These are phyloP conservation scores for Odonthalia washingtoniensis DNA, from an alignment of 31 red algal genomes.

Conservation along the genomic window DNA sequence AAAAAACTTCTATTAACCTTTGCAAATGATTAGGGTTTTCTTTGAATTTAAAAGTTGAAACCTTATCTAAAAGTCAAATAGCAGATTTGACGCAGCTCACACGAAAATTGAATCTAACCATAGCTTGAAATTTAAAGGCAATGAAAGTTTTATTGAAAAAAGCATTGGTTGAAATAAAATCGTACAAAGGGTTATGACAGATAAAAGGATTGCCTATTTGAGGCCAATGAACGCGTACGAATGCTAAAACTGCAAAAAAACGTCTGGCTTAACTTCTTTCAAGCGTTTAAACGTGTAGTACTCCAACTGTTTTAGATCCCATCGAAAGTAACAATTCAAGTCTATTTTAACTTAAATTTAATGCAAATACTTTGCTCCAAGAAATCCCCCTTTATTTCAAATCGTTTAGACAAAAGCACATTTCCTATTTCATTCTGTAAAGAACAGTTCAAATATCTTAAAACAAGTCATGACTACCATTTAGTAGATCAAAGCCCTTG, in stretches of 20 bases:
- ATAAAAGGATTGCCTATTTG: slow-evolving; percentile 16
- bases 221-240: slow-evolving; percentile 24
- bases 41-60: slow-evolving; percentile 26
- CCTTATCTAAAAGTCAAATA: slow-evolving; percentile 20
- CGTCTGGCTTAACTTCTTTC: no score
- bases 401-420: no score
- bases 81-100: not conserved
- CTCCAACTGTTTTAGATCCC: no score
- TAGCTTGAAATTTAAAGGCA: slow-evolving; percentile 13
- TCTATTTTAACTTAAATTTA: no score
- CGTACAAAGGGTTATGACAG: slow-evolving; percentile 4
- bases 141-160: slow-evolving; percentile 1
- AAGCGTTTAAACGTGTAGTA: no score
- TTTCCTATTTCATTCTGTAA: no score
- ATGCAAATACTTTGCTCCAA: no score
- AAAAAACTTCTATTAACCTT: not conserved
- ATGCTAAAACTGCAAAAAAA: slow-evolving; percentile 22
- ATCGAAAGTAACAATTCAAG: no score
- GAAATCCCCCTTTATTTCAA: no score
- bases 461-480: no score
- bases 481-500: no score
- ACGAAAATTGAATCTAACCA: not conserved
- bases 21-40: slow-evolving; percentile 13
- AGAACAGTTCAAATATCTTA: no score
- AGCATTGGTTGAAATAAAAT: slow-evolving; percentile 20